These are phyloP conservation scores for Aphanomyces stellatus DNA, from an alignment of 352 stramenopile species.

Conservation along the genomic window DNA sequence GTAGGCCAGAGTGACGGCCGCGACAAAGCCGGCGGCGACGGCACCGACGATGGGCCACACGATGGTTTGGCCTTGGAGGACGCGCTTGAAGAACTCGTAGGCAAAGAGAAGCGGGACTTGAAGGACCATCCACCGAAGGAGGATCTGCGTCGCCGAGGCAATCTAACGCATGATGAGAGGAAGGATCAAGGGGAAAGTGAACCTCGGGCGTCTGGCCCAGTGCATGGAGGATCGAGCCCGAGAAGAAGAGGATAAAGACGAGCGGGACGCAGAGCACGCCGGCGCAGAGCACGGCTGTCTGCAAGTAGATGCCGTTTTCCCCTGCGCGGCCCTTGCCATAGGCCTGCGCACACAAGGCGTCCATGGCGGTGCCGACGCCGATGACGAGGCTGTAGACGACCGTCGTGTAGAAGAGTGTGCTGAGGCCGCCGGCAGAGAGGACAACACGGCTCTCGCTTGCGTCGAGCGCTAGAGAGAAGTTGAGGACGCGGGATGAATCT, in stretches of 20 bases:
- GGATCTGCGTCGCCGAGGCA: slow-evolving; percentile 46
- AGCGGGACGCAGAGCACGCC: slow-evolving; percentile 47
- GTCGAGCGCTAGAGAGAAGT: background rate
- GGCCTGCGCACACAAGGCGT: slow-evolving; percentile 78
- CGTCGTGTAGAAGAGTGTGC: slow-evolving; percentile 8
- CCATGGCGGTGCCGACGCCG: slow-evolving; percentile 79
- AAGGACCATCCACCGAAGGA: slow-evolving; percentile 63
- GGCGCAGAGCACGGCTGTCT: slow-evolving; percentile 71
- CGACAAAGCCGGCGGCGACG: slow-evolving; percentile 58
- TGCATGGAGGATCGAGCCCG: slow-evolving; percentile 54
- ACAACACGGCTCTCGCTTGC: background rate
- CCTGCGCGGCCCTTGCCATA: slow-evolving; percentile 70
- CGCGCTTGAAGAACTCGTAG: slow-evolving; percentile 73
- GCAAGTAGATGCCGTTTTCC: slow-evolving; percentile 80
- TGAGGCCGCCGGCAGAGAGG: slow-evolving; percentile 6
- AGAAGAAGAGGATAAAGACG: slow-evolving; percentile 56
- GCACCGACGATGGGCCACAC: slow-evolving; percentile 75
- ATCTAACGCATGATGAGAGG: slow-evolving; percentile 26
- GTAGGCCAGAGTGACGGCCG: slow-evolving; percentile 71
- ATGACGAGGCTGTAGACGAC: slow-evolving; percentile 24
- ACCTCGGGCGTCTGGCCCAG: slow-evolving; percentile 51
- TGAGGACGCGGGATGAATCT: too few species aligned
- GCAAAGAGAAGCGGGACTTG: slow-evolving; percentile 67
- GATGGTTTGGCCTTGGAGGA: slow-evolving; percentile 81
- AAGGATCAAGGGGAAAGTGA: too few species aligned